Evolutionary conservation across 192 early-diverging fungal species (phyloP).

Genomic region (Piromyces finnis): DNA sequence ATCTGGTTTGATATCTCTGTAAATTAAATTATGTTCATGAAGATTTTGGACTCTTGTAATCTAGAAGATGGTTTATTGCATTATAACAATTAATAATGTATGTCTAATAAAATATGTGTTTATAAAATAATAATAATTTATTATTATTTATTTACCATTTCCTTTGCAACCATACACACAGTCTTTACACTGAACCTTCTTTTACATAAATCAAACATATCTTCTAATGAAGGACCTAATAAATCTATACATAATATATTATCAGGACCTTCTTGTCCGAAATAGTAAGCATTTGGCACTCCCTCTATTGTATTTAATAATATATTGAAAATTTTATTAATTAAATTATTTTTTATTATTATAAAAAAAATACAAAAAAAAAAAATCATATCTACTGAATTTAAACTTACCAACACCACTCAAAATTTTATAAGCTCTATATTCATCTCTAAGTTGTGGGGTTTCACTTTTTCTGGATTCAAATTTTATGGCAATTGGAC

Average conservation of each 20-base stretch:
- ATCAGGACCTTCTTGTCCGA: background rate
- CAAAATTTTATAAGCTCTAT: slow-evolving; percentile 86
- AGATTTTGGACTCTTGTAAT: slow-evolving; percentile 63
- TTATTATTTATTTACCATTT: background rate
- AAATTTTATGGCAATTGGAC: slow-evolving; percentile 94
- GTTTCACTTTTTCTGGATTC: slow-evolving; percentile 92
- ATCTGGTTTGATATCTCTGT: slow-evolving; percentile 1
- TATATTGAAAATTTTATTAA: no score
- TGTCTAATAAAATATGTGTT: no score
- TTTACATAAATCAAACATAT: background rate
- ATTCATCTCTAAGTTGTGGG: slow-evolving; percentile 92
- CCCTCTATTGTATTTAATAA: slow-evolving; percentile 18
- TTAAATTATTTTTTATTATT: no score
- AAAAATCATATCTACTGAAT: no score
- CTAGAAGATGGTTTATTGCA: no score
- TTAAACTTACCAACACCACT: slow-evolving; percentile 18
- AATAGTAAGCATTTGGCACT: background rate
- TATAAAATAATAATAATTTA: no score
- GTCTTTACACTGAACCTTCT: background rate
- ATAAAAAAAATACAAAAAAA: no score
- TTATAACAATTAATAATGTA: no score
- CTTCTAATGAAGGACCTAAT: background rate
- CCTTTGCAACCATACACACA: background rate
- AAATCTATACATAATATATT: background rate
- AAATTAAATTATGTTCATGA: slow-evolving; percentile 41